phyloP scores from a whole-genome alignment of 2,329 filamentous ascomycete species.

The Calonectria hongkongensis region DNA sequence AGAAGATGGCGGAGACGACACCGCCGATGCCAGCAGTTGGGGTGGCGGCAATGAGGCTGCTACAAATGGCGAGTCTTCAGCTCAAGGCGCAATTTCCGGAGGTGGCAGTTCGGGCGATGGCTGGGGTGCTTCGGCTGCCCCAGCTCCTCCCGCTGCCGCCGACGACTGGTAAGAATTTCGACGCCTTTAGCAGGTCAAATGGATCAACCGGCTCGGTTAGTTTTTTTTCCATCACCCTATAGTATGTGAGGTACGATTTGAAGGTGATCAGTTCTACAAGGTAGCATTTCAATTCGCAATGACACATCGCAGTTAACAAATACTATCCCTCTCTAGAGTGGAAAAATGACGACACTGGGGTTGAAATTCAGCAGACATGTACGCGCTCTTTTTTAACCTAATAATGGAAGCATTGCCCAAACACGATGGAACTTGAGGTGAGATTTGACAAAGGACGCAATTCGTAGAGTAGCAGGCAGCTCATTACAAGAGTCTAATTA shows the following conservation, averaged over 20 bases:
- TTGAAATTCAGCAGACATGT: neutral
- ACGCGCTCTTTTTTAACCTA: no score
- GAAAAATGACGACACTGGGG: neutral
- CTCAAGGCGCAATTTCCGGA: neutral
- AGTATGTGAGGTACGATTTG: neutral
- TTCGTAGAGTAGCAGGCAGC: no score
- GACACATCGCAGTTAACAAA: neutral
- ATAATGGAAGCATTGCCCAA: no score
- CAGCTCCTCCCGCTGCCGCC: neutral
- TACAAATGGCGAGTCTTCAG: neutral
- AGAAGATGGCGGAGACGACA: constrained; percentile 42
- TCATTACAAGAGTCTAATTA: no score
- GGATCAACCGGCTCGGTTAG: neutral
- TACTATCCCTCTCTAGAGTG: neutral
- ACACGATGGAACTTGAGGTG: no score
- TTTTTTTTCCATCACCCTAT: neutral
- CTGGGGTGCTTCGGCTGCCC: neutral
- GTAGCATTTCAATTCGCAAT: constrained; percentile 13
- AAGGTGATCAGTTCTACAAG: constrained; percentile 38
- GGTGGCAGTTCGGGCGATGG: neutral
- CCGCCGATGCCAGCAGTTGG: constrained; percentile 29
- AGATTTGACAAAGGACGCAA: no score
- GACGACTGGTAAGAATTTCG: constrained; percentile 23
- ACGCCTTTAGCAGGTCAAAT: neutral
- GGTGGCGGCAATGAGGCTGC: constrained; percentile 25